Percentiles rank a stretch among this genome's conserved stretches.
Conservation (phyloP, 208 protist species). For the Polymyxa betae region DNA sequence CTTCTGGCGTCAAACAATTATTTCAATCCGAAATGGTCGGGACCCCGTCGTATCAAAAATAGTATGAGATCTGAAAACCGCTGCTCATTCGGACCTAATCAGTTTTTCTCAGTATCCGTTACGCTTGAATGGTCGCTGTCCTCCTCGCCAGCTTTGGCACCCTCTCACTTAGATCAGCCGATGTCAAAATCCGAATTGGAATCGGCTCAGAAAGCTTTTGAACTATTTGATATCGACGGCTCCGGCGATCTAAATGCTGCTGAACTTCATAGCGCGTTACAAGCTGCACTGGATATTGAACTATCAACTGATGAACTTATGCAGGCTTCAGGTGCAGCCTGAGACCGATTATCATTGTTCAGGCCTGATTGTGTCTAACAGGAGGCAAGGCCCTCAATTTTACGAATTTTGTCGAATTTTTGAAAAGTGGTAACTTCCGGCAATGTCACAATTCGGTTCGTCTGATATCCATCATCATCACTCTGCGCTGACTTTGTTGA, state of each 20-base stretch:
- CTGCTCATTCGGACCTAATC: too few species aligned
- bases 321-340: background rate
- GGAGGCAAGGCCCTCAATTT: slow-evolving; percentile 10
- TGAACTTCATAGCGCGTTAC: slow-evolving; percentile 54
- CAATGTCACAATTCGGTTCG: background rate
- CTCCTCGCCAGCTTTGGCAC: background rate
- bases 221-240: slow-evolving; percentile 61
- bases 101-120: too few species aligned
- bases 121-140: slow-evolving; percentile 81
- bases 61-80: too few species aligned
- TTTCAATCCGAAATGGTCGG: slow-evolving; percentile 81
- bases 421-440: slow-evolving; percentile 40
- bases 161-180: background rate
- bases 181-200: background rate
- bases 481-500: slow-evolving; percentile 27
- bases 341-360: background rate
- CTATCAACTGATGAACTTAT: slow-evolving; percentile 57
- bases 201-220: slow-evolving; percentile 49
- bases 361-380: too few species aligned
- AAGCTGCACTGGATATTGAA: slow-evolving; percentile 56
- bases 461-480: slow-evolving; percentile 53
- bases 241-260: slow-evolving; percentile 54
- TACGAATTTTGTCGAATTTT: background rate
- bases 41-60: slow-evolving; percentile 84
- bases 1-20: slow-evolving; percentile 86